Base-by-base conservation (phyloP, 2,329 filamentous ascomycete species). In the Dactylella cylindrospora region DNA sequence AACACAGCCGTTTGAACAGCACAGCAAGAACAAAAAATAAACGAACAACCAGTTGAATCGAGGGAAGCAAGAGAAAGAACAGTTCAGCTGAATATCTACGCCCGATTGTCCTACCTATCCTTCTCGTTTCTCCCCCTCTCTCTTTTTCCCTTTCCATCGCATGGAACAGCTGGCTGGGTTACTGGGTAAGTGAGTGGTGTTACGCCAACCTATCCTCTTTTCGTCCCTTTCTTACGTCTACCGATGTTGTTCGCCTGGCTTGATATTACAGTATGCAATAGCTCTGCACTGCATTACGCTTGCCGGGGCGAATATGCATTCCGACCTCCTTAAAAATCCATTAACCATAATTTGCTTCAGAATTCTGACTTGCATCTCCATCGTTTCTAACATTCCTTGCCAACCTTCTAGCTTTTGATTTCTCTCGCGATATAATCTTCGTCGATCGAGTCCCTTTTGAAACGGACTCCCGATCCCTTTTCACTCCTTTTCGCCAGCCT, bases 341-440 rank as follows among this genome's bases (percentile, higher is more conserved):
- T 23, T 23, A 13, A 40, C 15, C 36, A 40, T 19, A 22, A 7
- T 23, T 31, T 54, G 50, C 50, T 46, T 54, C 50, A 54, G 50
- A 31, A 31, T 46, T 54, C 50, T 51, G 47, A 46, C 54, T 20
- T 52, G 35, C 54, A 52, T 39, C 38, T 43, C 19, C 3, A 23
- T n/a, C 54, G 45, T 43, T 25, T 59, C 41, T 6, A 22, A 39
- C 23, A 8, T 19, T 15, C 25, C 29, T 12, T 29, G 15, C 25
- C 33, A 29, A 22, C 10, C 4, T 36, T 26, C 32, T 40, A 13
- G 29, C 31, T 46, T 28, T 26, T 46, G 39, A 29, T 35, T 31
- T 31, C 49, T 29, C 17, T 29, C 20, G 46, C 46, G n/a, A 15
- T 17, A n/a, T 38, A 22, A 41, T 23, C 15, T n/a, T 25, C 33